phyloP scores from a whole-genome alignment of 768 basidiomycete species.

The Kwoniella newhampshirensis region DNA sequence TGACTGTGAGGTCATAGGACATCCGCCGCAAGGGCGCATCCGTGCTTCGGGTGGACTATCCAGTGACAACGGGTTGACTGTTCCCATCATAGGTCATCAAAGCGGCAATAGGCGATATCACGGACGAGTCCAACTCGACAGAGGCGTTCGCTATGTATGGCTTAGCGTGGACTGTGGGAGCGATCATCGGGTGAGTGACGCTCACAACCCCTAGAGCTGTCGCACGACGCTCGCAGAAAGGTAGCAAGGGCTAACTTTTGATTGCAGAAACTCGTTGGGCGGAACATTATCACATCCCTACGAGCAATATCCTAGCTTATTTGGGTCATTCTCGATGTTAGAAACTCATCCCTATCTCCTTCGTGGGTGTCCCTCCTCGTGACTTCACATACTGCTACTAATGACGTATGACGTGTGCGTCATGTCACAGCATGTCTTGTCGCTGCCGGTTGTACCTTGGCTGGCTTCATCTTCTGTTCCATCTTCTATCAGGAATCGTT shows the following conservation, averaged over 20 bases:
- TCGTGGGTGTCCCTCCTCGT: constrained; percentile 26
- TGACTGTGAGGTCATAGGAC: too few relatives aligned
- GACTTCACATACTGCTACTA: not conserved
- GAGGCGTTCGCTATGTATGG: constrained; percentile 53
- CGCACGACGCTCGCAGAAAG: too few relatives aligned
- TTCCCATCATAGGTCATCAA: constrained; percentile 33
- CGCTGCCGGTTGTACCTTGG: constrained; percentile 31
- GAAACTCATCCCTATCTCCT: constrained; percentile 38
- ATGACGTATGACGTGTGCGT: constrained; percentile 1
- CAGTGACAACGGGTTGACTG: too few relatives aligned
- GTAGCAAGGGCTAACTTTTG: not conserved
- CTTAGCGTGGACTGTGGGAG: constrained; percentile 50
- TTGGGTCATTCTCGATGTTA: constrained; percentile 33
- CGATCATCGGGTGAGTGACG: constrained; percentile 42
- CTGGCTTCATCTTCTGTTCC: constrained; percentile 43
- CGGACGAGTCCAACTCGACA: constrained; percentile 50
- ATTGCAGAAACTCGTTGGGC: constrained; percentile 34
- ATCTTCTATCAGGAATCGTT: constrained; percentile 44
- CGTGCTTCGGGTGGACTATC: too few relatives aligned
- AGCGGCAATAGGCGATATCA: constrained; percentile 51
- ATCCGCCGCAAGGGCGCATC: too few relatives aligned
- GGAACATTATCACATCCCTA: constrained; percentile 49
- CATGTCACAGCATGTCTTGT: constrained; percentile 41
- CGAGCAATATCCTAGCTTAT: constrained; percentile 42
- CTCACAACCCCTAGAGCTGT: not conserved